These are phyloP conservation scores for Lantana camara DNA, from an alignment of 257 asterid genomes.

Conservation along the genomic window DNA sequence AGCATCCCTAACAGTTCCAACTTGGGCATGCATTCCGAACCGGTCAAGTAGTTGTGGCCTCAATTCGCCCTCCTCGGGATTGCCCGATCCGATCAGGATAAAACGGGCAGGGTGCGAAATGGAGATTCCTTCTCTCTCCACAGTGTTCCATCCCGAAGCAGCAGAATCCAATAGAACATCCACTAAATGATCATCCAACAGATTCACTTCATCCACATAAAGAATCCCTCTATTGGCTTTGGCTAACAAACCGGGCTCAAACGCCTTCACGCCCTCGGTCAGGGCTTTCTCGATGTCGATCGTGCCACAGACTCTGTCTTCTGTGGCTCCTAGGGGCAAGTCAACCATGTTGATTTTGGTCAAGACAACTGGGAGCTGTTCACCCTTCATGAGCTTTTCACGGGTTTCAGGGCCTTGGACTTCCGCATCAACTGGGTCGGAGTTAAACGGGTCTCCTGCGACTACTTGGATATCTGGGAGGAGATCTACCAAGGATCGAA, in stretches of 20 bases:
- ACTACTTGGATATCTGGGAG: constrained; percentile 87
- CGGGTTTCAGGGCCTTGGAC: constrained; percentile 78
- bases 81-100: constrained; percentile 91
- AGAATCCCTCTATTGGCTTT: constrained; percentile 94
- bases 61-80: constrained; percentile 95
- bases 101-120: constrained; percentile 93
- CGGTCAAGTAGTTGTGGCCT: constrained; percentile 96
- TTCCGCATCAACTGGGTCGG: constrained; percentile 92
- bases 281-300: constrained; percentile 96
- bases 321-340: constrained; percentile 95
- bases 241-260: constrained; percentile 94
- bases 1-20: constrained; percentile 83
- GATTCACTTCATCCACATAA: constrained; percentile 91
- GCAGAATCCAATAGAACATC: constrained; percentile 91
- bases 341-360: constrained; percentile 95
- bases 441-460: constrained; percentile 82
- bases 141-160: constrained; percentile 95
- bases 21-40: constrained; percentile 98
- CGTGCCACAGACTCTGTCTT: constrained; percentile 93
- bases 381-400: constrained; percentile 58
- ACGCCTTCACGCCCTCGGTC: constrained; percentile 92
- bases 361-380: constrained; percentile 45
- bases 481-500: constrained; percentile 79
- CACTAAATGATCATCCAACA: constrained; percentile 89
- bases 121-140: constrained; percentile 92